Conservation (phyloP, 768 basidiomycete species). For the Gymnopilus dilepis region DNA sequence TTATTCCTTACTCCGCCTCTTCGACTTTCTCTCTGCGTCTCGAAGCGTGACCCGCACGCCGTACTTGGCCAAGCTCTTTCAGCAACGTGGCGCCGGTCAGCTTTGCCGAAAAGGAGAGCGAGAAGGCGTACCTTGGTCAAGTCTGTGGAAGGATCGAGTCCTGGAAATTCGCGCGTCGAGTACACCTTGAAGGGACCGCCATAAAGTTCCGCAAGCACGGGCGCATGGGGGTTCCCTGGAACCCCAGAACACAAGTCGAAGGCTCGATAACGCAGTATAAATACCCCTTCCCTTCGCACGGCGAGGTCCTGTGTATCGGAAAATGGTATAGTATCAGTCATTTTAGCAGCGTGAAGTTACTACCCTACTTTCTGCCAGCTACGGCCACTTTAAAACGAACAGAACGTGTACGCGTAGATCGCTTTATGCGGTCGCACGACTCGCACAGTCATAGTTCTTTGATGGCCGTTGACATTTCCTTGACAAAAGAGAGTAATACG, state of each 20-base stretch:
- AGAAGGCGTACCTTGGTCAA: constrained; percentile 60
- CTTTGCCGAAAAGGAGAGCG: constrained; percentile 2
- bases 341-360: background rate
- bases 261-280: constrained; percentile 72
- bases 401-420: constrained; percentile 5
- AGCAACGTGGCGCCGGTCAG: background rate
- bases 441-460: constrained; percentile 11
- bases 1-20: constrained; percentile 33
- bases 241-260: constrained; percentile 61
- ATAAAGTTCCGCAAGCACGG: constrained; percentile 66
- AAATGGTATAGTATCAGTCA: constrained; percentile 3
- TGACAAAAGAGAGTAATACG: constrained; percentile 18
- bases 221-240: constrained; percentile 32
- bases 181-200: constrained; percentile 73
- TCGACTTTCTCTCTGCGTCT: constrained; percentile 45
- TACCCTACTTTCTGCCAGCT: background rate
- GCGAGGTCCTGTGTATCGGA: constrained; percentile 61
- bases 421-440: background rate
- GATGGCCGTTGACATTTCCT: constrained; percentile 12
- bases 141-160: constrained; percentile 69
- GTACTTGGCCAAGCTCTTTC: constrained; percentile 41
- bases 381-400: constrained; percentile 4
- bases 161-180: constrained; percentile 78
- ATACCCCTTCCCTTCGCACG: constrained; percentile 68
- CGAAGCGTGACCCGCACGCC: constrained; percentile 47